phyloP scores from a whole-genome alignment of 148 eudicot genomes.

The Vaccinium corymbosum region DNA sequence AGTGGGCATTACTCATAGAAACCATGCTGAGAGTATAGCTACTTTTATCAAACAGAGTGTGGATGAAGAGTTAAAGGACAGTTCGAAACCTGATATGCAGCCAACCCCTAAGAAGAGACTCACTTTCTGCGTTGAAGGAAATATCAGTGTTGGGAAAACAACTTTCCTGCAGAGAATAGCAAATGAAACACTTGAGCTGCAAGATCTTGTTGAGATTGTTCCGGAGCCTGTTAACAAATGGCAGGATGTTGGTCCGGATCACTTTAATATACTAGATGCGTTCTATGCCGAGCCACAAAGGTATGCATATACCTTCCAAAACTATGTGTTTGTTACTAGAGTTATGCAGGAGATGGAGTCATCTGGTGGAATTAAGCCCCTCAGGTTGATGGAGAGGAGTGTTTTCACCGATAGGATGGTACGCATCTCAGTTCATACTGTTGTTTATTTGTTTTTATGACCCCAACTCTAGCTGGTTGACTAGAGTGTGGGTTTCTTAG shows the following conservation, averaged over 20 bases:
- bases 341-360: conserved; percentile 97
- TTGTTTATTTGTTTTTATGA: not conserved
- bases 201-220: conserved; percentile 88
- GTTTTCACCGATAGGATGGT: conserved; percentile 98
- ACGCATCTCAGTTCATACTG: conserved; percentile 14
- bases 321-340: conserved; percentile 93
- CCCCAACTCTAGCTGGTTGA: not conserved
- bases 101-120: conserved; percentile 53
- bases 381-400: conserved; percentile 93
- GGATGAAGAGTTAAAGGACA: conserved; percentile 71
- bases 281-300: conserved; percentile 87
- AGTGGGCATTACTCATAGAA: conserved; percentile 85
- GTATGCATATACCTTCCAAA: conserved; percentile 94
- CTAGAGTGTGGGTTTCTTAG: not conserved
- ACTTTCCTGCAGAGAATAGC: conserved; percentile 93
- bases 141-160: conserved; percentile 93
- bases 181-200: conserved; percentile 89
- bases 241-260: conserved; percentile 92
- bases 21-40: conserved; percentile 94
- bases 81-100: conserved; percentile 32
- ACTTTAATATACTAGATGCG: conserved; percentile 84
- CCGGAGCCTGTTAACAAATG: conserved; percentile 93
- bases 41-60: conserved; percentile 73
- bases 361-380: conserved; percentile 78
- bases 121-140: conserved; percentile 94